These are phyloP conservation scores for Babesia microti DNA, from an alignment of 169 alveolate genomes.

Conservation along the genomic window DNA sequence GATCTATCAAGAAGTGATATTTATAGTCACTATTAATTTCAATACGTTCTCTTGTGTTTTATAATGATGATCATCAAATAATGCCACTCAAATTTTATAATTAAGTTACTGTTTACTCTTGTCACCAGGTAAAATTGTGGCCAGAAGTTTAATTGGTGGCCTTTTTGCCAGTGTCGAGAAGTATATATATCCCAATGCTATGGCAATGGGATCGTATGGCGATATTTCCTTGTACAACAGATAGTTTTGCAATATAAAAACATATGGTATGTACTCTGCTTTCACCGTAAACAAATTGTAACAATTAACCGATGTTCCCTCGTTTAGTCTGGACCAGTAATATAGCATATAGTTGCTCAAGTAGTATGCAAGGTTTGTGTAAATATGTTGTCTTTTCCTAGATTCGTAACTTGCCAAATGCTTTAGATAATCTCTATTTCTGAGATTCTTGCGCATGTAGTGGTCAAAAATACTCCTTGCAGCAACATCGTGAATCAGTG, in stretches of 20 bases:
- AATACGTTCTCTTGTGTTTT: too few species aligned
- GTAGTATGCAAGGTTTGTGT: slow-evolving; percentile 47
- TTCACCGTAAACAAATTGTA: slow-evolving; percentile 48
- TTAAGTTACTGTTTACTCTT: too few species aligned
- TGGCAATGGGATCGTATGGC: slow-evolving; percentile 31
- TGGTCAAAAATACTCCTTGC: slow-evolving; percentile 21
- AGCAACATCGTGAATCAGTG: slow-evolving; percentile 34
- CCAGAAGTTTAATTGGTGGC: too few species aligned
- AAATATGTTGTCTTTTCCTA: slow-evolving; percentile 2
- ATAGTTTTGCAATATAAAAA: slow-evolving; percentile 52
- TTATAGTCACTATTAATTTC: too few species aligned
- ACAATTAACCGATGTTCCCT: slow-evolving; percentile 56
- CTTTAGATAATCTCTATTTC: slow-evolving; percentile 2
- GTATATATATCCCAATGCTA: slow-evolving; percentile 23
- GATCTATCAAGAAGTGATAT: too few species aligned
- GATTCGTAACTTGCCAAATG: background rate
- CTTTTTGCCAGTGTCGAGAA: slow-evolving; percentile 17
- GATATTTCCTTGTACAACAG: slow-evolving; percentile 45
- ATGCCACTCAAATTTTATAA: too few species aligned
- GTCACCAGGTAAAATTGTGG: too few species aligned
- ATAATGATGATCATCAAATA: too few species aligned
- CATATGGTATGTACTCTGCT: slow-evolving; percentile 52
- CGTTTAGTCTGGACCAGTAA: slow-evolving; percentile 61
- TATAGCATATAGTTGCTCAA: slow-evolving; percentile 50
- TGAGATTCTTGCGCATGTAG: slow-evolving; percentile 9